Evolutionary conservation across 257 asterid genomes (phyloP).

Genomic region (Solanum stenotomum): DNA sequence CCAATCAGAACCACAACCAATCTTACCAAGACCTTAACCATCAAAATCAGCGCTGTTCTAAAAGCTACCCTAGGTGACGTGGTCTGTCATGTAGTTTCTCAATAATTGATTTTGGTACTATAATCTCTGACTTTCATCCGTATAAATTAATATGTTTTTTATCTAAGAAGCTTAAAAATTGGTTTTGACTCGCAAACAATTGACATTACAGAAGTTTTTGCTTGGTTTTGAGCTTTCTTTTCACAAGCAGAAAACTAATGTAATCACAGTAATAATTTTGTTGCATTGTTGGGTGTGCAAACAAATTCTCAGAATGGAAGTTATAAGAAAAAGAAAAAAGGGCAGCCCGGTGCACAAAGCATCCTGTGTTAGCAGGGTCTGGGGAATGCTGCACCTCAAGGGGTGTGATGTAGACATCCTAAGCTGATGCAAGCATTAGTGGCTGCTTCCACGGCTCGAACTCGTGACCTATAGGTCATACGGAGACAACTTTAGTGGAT

Average conservation of each 20-base stretch:
- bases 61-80: not conserved
- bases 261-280: not conserved
- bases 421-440: not conserved
- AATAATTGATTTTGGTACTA: not conserved
- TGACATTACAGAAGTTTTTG: not conserved
- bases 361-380: not conserved
- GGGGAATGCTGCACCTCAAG: not conserved
- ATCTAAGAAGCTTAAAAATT: not conserved
- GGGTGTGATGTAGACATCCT: not conserved
- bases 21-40: not conserved
- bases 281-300: not conserved
- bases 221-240: not conserved
- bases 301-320: not conserved
- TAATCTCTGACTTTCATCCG: not conserved
- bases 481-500: not conserved
- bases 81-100: not conserved
- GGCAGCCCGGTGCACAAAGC: not conserved
- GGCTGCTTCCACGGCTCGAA: not conserved
- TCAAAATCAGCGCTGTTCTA: not conserved
- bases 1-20: not conserved
- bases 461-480: not conserved
- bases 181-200: not conserved
- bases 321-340: not conserved
- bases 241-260: not conserved
- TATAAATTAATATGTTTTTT: too few relatives aligned